phyloP scores from a whole-genome alignment of 2,329 filamentous ascomycete species.

The Colletotrichum nymphaeae region DNA sequence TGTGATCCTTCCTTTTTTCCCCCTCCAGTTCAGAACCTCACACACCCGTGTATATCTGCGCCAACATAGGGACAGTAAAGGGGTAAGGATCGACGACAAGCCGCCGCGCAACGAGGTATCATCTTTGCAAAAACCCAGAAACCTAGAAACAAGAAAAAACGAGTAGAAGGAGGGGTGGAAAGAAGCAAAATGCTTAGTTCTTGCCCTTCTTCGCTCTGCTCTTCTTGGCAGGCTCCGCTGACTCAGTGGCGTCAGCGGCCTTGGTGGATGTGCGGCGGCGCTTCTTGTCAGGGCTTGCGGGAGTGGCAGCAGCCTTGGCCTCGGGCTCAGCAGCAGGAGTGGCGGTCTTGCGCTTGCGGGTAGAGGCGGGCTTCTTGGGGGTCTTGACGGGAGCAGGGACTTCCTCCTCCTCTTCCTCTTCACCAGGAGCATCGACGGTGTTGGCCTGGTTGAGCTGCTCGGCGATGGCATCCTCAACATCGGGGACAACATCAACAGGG shows the following conservation, averaged over 20 bases:
- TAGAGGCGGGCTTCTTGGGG: conserved; percentile 64
- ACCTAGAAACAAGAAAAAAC: conserved; percentile 32
- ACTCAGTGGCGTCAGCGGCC: conserved; percentile 57
- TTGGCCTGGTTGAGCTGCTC: conserved; percentile 66
- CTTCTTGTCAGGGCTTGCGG: conserved; percentile 72
- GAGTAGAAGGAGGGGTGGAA: not conserved
- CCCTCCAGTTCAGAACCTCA: not conserved
- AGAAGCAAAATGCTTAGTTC: conserved; percentile 28
- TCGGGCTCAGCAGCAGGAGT: conserved; percentile 56
- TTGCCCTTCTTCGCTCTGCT: conserved; percentile 37
- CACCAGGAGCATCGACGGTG: conserved; percentile 50
- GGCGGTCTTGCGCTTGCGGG: conserved; percentile 68
- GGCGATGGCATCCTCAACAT: conserved; percentile 65
- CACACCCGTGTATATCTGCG: not conserved
- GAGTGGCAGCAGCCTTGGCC: conserved; percentile 51
- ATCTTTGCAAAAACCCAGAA: conserved; percentile 37
- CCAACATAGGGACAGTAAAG: not conserved
- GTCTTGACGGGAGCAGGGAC: conserved; percentile 63
- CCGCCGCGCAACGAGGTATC: conserved; percentile 35
- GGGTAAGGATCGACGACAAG: not conserved
- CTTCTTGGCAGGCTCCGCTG: conserved; percentile 70
- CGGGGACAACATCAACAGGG: conserved; percentile 56
- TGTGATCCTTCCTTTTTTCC: not conserved
- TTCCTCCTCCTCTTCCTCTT: conserved; percentile 54
- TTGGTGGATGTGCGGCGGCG: conserved; percentile 68